Conservation (phyloP, 345 rosid species). For the Linum tenue region DNA sequence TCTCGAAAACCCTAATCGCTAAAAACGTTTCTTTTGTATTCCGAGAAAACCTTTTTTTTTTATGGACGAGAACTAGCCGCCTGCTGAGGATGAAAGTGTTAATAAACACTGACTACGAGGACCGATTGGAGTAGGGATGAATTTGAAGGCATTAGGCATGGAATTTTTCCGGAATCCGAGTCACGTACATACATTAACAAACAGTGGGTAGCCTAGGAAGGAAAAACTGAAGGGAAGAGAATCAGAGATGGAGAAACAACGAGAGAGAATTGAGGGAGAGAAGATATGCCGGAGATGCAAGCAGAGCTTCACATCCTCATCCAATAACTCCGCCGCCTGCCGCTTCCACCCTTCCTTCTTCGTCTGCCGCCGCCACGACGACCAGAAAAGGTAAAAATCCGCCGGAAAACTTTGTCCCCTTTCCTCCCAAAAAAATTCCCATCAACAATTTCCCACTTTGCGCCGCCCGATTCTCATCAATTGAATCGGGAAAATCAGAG, state of each 20-base stretch:
- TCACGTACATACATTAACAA: no score
- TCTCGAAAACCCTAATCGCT: not conserved
- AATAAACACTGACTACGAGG: not conserved
- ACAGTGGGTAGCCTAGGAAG: not conserved
- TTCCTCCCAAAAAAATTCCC: not conserved
- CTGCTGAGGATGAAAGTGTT: not conserved
- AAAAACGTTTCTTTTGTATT: no score
- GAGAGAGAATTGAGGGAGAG: slow-evolving; percentile 26
- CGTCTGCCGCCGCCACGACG: slow-evolving; percentile 97
- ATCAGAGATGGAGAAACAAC: slow-evolving; percentile 13
- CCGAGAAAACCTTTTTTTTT: no score
- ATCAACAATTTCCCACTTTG: no score
- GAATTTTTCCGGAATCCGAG: no score
- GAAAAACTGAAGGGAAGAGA: not conserved
- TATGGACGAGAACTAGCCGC: no score
- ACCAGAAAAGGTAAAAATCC: slow-evolving; percentile 57
- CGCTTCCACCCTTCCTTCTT: slow-evolving; percentile 82
- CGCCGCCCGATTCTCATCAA: no score
- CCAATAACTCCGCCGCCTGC: slow-evolving; percentile 61
- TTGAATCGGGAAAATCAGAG: no score
- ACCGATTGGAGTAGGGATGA: not conserved
- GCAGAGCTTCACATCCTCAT: slow-evolving; percentile 34
- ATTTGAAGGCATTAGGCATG: no score
- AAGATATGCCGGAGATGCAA: slow-evolving; percentile 69
- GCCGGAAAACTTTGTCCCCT: not conserved